phyloP scores from a whole-genome alignment of 805 yeast genomes.

The Komagataella ulmi region DNA sequence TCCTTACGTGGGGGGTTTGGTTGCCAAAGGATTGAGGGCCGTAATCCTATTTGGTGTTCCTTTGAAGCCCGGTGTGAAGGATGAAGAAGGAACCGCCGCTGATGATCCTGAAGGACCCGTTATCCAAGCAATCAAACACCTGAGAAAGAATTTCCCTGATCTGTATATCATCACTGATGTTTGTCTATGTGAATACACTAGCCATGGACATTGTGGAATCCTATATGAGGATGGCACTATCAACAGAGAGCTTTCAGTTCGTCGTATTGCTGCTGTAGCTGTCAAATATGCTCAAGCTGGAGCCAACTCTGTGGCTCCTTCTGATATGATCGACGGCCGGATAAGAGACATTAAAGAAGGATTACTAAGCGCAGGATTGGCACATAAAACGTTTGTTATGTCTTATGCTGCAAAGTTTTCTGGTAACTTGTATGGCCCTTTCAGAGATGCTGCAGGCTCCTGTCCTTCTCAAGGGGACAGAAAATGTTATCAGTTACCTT shows the following conservation, averaged over 20 bases:
- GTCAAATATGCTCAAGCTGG: constrained; percentile 94
- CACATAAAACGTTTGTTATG: constrained; percentile 82
- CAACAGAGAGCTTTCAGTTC: constrained; percentile 60
- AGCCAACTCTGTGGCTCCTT: constrained; percentile 90
- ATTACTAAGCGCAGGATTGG: constrained; percentile 64
- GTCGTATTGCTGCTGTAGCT: constrained; percentile 87
- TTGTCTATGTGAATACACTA: constrained; percentile 91
- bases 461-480: constrained; percentile 86
- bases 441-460: constrained; percentile 94
- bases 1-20: constrained; percentile 56
- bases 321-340: constrained; percentile 97
- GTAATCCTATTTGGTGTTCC: constrained; percentile 93
- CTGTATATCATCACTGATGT: constrained; percentile 88
- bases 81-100: constrained; percentile 74
- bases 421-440: constrained; percentile 90
- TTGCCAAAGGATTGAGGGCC: constrained; percentile 69
- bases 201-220: constrained; percentile 97
- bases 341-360: constrained; percentile 79
- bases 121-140: constrained; percentile 57
- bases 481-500: constrained; percentile 84
- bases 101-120: constrained; percentile 97
- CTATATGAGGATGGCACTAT: constrained; percentile 78
- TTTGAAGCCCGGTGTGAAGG: constrained; percentile 61
- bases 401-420: constrained; percentile 91
- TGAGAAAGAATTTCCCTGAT: constrained; percentile 60